A percentile compares a stretch with the other conserved stretches of the same genome.
Conservation (phyloP, 23 red algal species). For the Gracilaria domingensis region DNA sequence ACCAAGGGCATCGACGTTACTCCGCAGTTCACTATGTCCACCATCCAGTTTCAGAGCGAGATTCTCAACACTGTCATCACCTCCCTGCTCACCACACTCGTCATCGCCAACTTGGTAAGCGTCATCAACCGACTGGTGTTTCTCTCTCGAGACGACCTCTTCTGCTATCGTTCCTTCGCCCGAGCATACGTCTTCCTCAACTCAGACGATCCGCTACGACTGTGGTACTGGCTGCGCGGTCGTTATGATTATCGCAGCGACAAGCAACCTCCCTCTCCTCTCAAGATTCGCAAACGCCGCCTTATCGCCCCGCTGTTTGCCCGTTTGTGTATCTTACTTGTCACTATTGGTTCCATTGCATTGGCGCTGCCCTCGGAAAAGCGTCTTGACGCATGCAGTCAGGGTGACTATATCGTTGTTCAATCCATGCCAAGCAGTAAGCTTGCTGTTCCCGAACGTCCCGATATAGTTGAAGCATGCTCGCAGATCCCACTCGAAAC, state of each 20-base stretch:
- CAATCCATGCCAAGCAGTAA: background rate
- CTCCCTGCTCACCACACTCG: background rate
- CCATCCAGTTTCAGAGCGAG: constrained; percentile 15
- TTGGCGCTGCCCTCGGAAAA: constrained; percentile 18
- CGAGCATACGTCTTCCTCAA: constrained; percentile 16
- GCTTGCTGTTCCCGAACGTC: background rate
- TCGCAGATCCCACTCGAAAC: background rate
- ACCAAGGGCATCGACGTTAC: background rate
- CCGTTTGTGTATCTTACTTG: background rate
- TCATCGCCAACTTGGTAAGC: constrained; percentile 14
- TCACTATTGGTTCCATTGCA: constrained; percentile 23
- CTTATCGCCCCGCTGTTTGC: constrained; percentile 29
- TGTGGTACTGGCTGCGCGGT: background rate
- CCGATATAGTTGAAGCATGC: background rate
- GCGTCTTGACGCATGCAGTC: constrained; percentile 15
- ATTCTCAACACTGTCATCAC: constrained; percentile 6
- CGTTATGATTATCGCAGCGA: background rate
- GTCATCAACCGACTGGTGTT: constrained; percentile 21
- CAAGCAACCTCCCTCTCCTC: background rate
- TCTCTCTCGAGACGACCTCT: background rate
- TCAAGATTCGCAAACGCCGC: background rate
- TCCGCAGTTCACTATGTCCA: background rate
- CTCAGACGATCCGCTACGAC: constrained; percentile 10
- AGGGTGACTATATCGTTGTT: background rate
- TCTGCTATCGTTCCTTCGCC: constrained; percentile 5